These are phyloP conservation scores for Leccinum fuscescens DNA, from an alignment of 1,284 basidiomycete genomes.

Conservation along the genomic window DNA sequence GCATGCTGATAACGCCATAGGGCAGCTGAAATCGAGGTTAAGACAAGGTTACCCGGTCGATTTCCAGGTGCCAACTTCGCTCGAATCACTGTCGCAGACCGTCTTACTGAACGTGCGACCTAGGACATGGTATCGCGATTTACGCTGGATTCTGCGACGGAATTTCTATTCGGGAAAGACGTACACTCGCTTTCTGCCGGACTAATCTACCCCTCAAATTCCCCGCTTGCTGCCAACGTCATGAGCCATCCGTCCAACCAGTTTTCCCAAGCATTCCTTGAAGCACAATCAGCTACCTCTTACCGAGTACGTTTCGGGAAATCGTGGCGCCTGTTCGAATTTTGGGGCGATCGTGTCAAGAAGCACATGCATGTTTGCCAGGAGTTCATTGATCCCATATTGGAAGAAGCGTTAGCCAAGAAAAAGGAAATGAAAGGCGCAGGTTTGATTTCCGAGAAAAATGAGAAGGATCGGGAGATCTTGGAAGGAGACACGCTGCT, in stretches of 20 bases:
- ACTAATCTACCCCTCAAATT: slow-evolving; percentile 27
- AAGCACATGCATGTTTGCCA: slow-evolving; percentile 35
- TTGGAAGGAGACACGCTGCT: slow-evolving; percentile 31
- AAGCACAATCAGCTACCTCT: slow-evolving; percentile 29
- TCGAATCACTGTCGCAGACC: neutral
- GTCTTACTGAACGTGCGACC: neutral
- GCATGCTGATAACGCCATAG: slow-evolving; percentile 42
- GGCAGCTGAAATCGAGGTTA: slow-evolving; percentile 40
- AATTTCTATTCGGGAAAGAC: slow-evolving; percentile 40
- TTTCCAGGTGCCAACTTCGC: slow-evolving; percentile 40
- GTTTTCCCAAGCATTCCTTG: slow-evolving; percentile 34
- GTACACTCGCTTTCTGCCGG: slow-evolving; percentile 32
- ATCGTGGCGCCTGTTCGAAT: slow-evolving; percentile 35
- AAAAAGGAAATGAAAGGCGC: slow-evolving; percentile 19
- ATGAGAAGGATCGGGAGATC: slow-evolving; percentile 17
- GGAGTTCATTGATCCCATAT: slow-evolving; percentile 36
- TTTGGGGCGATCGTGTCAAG: slow-evolving; percentile 33
- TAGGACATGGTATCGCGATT: slow-evolving; percentile 42
- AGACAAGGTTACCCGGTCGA: slow-evolving; percentile 47
- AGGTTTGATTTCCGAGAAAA: slow-evolving; percentile 13
- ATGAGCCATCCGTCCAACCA: slow-evolving; percentile 30
- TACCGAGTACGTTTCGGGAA: slow-evolving; percentile 22
- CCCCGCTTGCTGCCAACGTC: slow-evolving; percentile 9
- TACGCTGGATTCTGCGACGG: slow-evolving; percentile 41
- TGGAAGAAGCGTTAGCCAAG: slow-evolving; percentile 32